These are phyloP conservation scores for Phytopythium aichiense DNA, from an alignment of 352 stramenopile genomes.

Conservation along the genomic window DNA sequence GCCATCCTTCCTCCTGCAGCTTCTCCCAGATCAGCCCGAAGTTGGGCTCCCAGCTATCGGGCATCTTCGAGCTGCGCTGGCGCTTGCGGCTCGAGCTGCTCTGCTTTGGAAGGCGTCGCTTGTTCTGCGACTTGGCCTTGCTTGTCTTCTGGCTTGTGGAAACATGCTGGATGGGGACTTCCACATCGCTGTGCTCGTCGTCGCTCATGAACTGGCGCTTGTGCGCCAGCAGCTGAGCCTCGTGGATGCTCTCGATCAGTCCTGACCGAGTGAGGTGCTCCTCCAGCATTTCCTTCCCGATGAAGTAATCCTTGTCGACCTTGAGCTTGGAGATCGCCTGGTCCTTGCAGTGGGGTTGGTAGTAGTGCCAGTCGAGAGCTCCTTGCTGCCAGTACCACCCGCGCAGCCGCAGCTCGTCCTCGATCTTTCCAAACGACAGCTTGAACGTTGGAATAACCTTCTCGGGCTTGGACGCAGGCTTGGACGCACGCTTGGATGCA, in stretches of 20 bases:
- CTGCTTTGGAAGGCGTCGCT: background rate
- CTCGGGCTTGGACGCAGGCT: slow-evolving; percentile 12
- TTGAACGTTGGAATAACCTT: slow-evolving; percentile 54
- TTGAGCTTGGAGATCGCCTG: slow-evolving; percentile 22
- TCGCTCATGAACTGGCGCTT: slow-evolving; percentile 8
- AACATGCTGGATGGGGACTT: background rate
- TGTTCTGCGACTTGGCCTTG: background rate
- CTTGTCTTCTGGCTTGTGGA: background rate
- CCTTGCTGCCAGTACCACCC: slow-evolving; percentile 65
- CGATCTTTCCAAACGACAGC: slow-evolving; percentile 52
- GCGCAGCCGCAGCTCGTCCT: slow-evolving; percentile 41
- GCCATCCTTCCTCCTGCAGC: slow-evolving; percentile 50
- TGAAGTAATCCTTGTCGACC: slow-evolving; percentile 44
- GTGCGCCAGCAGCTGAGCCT: slow-evolving; percentile 40
- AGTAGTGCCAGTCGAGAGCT: slow-evolving; percentile 48
- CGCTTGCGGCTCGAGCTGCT: slow-evolving; percentile 1
- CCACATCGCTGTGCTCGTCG: slow-evolving; percentile 17
- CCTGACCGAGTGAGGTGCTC: slow-evolving; percentile 30
- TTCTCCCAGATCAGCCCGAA: slow-evolving; percentile 57
- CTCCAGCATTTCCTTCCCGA: slow-evolving; percentile 38
- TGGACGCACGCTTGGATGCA: slow-evolving; percentile 6
- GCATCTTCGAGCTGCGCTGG: background rate
- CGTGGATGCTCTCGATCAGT: slow-evolving; percentile 35
- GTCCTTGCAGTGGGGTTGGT: slow-evolving; percentile 38
- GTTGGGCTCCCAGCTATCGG: slow-evolving; percentile 29